A percentile compares a stretch with the other conserved stretches of the same genome.
Evolutionary conservation across 108 stramenopile species (phyloP).

Genomic region (Pseudonitzschia delicatissima): DNA sequence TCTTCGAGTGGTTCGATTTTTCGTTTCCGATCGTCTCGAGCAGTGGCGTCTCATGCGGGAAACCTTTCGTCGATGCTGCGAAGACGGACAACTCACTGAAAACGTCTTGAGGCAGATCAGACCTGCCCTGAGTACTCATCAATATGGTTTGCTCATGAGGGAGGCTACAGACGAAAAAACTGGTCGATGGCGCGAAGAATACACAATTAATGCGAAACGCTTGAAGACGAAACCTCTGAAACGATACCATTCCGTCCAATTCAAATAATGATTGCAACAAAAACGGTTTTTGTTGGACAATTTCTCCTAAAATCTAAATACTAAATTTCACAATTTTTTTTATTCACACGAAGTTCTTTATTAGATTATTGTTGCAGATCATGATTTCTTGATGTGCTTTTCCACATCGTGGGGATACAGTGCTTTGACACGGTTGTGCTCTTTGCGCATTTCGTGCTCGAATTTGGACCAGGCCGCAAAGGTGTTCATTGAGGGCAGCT

Average conservation of each 20-base stretch:
- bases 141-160: conserved; percentile 11
- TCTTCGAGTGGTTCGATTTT: conserved; percentile 24
- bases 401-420: conserved; percentile 63
- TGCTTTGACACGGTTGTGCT: conserved; percentile 59
- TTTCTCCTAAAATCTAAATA: no score
- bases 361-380: no score
- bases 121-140: conserved; percentile 11
- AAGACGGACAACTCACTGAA: conserved; percentile 23
- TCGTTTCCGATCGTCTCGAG: conserved; percentile 6
- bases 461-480: conserved; percentile 51
- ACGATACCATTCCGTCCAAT: not conserved
- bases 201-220: conserved; percentile 9
- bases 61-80: conserved; percentile 24
- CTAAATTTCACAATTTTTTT: no score
- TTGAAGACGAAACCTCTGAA: conserved; percentile 6
- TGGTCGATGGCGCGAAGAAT: conserved; percentile 13
- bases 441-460: conserved; percentile 49
- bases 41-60: conserved; percentile 24
- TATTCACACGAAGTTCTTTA: no score
- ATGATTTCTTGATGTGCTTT: not conserved
- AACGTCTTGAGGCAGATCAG: conserved; percentile 24
- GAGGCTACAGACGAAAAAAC: conserved; percentile 21
- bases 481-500: conserved; percentile 27
- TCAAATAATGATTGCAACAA: not conserved
- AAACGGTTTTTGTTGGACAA: not conserved